These are phyloP conservation scores for Phoma sp. DNA, from an alignment of 2,329 filamentous ascomycete species.

Conservation along the genomic window DNA sequence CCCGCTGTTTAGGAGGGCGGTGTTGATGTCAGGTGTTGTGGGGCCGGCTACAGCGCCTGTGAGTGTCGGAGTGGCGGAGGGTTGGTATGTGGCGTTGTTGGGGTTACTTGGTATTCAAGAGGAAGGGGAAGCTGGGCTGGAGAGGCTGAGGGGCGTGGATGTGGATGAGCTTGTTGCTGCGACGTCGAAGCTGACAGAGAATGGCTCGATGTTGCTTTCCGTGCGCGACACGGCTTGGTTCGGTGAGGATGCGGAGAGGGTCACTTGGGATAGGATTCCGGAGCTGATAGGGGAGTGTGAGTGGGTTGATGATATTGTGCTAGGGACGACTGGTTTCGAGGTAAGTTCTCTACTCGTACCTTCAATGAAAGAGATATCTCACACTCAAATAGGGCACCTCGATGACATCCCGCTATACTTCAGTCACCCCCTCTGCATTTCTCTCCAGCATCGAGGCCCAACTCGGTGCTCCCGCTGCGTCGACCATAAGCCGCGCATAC, in stretches of 20 bases:
- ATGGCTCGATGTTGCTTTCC: slow-evolving; percentile 19
- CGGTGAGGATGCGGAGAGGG: background rate
- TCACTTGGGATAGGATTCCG: slow-evolving; percentile 30
- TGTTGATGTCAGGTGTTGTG: slow-evolving; percentile 31
- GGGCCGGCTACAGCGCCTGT: slow-evolving; percentile 22
- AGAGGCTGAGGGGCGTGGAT: slow-evolving; percentile 14
- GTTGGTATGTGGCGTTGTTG: slow-evolving; percentile 25
- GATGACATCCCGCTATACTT: background rate
- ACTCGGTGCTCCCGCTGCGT: slow-evolving; percentile 17
- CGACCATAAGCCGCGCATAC: slow-evolving; percentile 45
- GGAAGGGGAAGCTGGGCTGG: slow-evolving; percentile 14
- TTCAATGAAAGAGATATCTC: background rate
- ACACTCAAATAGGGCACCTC: slow-evolving; percentile 3
- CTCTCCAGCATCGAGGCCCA: slow-evolving; percentile 26
- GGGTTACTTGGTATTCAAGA: slow-evolving; percentile 26
- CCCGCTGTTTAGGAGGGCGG: slow-evolving; percentile 28
- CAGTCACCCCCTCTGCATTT: slow-evolving; percentile 28
- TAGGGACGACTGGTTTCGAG: slow-evolving; percentile 56
- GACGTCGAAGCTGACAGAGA: slow-evolving; percentile 1
- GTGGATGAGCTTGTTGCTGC: slow-evolving; percentile 23
- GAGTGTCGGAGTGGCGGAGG: slow-evolving; percentile 10
- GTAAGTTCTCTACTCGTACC: slow-evolving; percentile 32
- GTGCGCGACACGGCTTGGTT: slow-evolving; percentile 26
- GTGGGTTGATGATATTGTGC: slow-evolving; percentile 54
- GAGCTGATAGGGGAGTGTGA: slow-evolving; percentile 26